Evolutionary conservation across 2,329 filamentous ascomycete species (phyloP), one percentile per base, ranked within the genome.

Genomic region (Aspergillus costaricaensis): DNA sequence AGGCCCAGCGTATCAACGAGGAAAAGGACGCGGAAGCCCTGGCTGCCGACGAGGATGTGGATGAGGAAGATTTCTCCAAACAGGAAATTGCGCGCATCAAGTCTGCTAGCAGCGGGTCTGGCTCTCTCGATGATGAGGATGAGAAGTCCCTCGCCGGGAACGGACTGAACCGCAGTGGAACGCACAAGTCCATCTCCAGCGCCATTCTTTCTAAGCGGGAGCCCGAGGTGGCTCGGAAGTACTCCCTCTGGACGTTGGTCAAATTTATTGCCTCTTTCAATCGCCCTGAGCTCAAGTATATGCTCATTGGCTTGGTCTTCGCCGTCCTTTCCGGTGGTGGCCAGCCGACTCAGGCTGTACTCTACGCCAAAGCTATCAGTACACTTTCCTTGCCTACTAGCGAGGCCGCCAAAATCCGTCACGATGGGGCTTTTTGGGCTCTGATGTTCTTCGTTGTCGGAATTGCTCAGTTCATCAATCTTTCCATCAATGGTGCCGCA

Each of bases 361-460:
- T 98, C 77, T 96, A 97, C 70, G 89, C 92, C 69, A 96, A 97
- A 76, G 85, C 92, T 60, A 93, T 98, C 74, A 85, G 86, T 62
- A 86, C 87, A 8, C 82, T 95, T 12, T 86, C 88, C 7, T 78
- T 88, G 19, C 85, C 81, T 25, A 76, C 78, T 15, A 75, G 67
- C 38, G 81, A 82, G 74, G 85, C 81, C 44, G 76, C 72, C 30
- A 76, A 86, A 57, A 82, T 96, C 55, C 85, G 88, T 65, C 80
- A 83, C 17, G 85, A 94, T 61, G 88, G 90, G 19, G 86, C 92
- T 71, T 96, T 96, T 74, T 97, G 92, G 92, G 88, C 87, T 59
- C 79, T 88, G 69, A 96, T 96, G 92, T 96, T 89, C 76, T 83
- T 93, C 65, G 92, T 96, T 84, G 82, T 97, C 57, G 92, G 87